Evolutionary conservation across 176 grass and related monocot species (phyloP).

Genomic region (Cocos nucifera): DNA sequence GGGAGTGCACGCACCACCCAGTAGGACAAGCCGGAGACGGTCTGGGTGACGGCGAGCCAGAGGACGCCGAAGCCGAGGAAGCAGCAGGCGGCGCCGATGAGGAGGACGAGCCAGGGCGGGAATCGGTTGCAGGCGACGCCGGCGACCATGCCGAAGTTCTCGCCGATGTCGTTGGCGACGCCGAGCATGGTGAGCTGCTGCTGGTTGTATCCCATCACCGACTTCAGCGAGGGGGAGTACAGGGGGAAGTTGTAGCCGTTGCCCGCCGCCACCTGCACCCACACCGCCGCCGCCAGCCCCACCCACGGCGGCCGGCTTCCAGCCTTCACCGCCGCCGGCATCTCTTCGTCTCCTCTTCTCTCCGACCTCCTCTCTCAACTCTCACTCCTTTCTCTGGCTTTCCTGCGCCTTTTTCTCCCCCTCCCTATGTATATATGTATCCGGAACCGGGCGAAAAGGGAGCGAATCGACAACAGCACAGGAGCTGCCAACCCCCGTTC

Average conservation of each 20-base stretch:
- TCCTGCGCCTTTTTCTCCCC: too few species aligned
- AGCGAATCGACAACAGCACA: too few species aligned
- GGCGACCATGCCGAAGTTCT: slow-evolving; percentile 68
- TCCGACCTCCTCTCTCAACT: too few species aligned
- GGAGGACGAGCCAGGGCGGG: slow-evolving; percentile 63
- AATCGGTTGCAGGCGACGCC: slow-evolving; percentile 68
- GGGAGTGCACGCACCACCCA: slow-evolving; percentile 47
- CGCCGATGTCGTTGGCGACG: slow-evolving; percentile 82
- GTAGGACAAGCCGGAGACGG: slow-evolving; percentile 52
- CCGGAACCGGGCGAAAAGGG: too few species aligned
- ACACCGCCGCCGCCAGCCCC: slow-evolving; percentile 75
- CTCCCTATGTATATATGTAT: too few species aligned
- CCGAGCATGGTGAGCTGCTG: slow-evolving; percentile 72
- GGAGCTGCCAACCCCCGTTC: too few species aligned
- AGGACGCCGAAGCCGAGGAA: slow-evolving; percentile 73
- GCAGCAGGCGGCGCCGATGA: slow-evolving; percentile 61
- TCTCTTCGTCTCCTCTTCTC: neutral
- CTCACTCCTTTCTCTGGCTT: too few species aligned
- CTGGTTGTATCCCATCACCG: slow-evolving; percentile 61
- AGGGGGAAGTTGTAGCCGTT: slow-evolving; percentile 81
- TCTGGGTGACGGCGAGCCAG: slow-evolving; percentile 77
- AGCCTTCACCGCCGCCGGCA: slow-evolving; percentile 40
- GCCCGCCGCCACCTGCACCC: slow-evolving; percentile 87
- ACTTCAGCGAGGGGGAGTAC: slow-evolving; percentile 65
- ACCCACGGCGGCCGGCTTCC: slow-evolving; percentile 87